These are phyloP conservation scores for Phytophthora multivora DNA, from an alignment of 352 stramenopile genomes.

Conservation along the genomic window DNA sequence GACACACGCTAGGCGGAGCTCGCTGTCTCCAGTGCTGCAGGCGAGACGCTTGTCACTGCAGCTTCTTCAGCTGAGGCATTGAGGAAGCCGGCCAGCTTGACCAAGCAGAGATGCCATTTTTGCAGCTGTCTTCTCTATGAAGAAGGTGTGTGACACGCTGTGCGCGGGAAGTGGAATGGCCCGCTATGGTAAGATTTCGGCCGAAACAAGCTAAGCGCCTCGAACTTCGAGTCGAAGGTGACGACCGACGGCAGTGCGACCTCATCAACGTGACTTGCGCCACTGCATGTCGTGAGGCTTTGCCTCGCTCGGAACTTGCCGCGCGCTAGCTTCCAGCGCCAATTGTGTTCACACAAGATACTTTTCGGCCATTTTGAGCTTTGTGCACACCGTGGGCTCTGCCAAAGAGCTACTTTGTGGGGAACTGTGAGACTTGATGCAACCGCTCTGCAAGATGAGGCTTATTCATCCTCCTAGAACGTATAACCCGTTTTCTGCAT, in stretches of 20 bases:
- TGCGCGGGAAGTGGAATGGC: conserved; percentile 8
- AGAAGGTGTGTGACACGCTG: conserved; percentile 19
- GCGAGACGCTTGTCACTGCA: conserved; percentile 5
- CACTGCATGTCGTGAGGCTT: conserved; percentile 12
- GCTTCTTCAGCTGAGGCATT: not conserved
- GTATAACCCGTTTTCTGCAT: conserved; percentile 5
- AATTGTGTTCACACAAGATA: conserved; percentile 17
- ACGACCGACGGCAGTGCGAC: conserved; percentile 14
- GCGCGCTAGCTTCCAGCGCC: conserved; percentile 10
- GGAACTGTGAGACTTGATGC: not conserved
- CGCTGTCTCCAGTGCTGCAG: not conserved
- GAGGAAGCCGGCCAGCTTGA: not conserved
- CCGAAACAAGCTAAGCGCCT: not conserved
- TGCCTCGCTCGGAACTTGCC: conserved; percentile 22
- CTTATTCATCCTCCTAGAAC: not conserved
- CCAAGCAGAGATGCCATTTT: conserved; percentile 1
- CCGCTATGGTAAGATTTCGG: not conserved
- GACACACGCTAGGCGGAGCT: not conserved
- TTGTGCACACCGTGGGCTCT: conserved; percentile 6
- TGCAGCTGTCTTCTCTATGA: conserved; percentile 23
- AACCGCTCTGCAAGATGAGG: not conserved
- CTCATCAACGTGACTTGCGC: conserved; percentile 14
- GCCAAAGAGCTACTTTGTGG: not conserved
- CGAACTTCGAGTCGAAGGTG: not conserved
- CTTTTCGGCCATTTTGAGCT: conserved; percentile 11